Percentiles rank a stretch among this genome's conserved stretches.
Conservation (phyloP, 768 basidiomycete species). For the Leccinum pellstonianum region DNA sequence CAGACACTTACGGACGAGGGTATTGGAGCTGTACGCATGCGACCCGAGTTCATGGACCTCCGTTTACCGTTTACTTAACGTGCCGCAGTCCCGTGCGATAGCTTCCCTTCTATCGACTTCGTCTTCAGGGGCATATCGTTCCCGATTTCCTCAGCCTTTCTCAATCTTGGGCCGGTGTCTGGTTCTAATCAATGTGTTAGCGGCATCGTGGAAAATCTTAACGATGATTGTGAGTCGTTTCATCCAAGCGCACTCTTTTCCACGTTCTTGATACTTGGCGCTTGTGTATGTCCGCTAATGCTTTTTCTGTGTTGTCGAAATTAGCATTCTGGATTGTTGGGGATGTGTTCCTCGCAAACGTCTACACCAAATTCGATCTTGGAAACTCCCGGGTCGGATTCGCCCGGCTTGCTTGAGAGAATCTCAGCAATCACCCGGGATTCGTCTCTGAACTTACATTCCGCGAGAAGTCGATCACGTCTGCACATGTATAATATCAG, state of each 20-base stretch:
- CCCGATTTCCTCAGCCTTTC: not conserved
- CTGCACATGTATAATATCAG: too few species aligned
- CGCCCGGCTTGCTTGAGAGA: not conserved
- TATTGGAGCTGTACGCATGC: conserved; percentile 30
- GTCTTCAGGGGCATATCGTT: not conserved
- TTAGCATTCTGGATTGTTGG: not conserved
- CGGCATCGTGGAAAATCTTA: not conserved
- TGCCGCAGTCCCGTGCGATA: not conserved
- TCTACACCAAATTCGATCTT: not conserved
- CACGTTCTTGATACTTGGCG: too few species aligned
- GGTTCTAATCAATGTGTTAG: not conserved
- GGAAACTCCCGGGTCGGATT: not conserved
- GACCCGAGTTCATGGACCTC: not conserved
- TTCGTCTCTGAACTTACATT: too few species aligned
- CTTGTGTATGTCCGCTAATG: too few species aligned
- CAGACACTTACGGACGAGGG: conserved; percentile 21
- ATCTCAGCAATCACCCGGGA: too few species aligned
- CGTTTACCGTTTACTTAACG: not conserved
- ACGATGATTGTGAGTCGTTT: too few species aligned
- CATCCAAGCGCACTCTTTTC: too few species aligned
- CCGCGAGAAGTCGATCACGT: too few species aligned
- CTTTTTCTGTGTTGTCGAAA: too few species aligned
- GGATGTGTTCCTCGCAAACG: not conserved
- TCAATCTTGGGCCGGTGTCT: not conserved
- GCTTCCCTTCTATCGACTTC: not conserved